Evolutionary conservation across 2,329 filamentous ascomycete genomes (phyloP).

Genomic region (Dothiorella sarmentorum): DNA sequence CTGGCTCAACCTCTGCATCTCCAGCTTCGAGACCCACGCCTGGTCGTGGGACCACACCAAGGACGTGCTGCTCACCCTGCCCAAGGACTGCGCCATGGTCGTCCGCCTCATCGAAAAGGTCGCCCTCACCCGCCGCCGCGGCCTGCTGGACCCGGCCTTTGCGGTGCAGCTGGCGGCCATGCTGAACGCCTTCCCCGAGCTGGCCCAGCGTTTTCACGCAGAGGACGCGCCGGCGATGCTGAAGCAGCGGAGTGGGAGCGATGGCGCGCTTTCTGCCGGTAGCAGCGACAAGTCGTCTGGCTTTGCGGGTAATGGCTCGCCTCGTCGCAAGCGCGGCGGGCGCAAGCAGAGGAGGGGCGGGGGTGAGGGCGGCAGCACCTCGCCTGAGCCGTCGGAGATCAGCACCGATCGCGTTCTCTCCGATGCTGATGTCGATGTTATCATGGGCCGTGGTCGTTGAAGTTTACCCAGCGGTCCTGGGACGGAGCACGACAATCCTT

Average conservation of each 20-base stretch:
- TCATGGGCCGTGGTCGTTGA: no score
- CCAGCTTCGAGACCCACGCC: background rate
- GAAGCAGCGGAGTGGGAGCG: background rate
- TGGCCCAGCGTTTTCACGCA: background rate
- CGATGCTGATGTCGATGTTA: no score
- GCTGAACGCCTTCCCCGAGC: background rate
- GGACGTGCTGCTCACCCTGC: background rate
- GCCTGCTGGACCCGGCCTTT: background rate
- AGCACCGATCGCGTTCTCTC: no score
- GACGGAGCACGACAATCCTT: no score
- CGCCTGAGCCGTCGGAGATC: no score
- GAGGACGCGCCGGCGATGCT: background rate
- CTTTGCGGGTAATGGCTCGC: background rate
- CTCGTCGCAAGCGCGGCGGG: no score
- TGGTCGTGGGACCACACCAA: background rate
- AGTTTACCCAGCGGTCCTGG: no score
- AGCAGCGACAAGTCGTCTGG: background rate
- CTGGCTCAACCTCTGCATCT: conserved; percentile 5
- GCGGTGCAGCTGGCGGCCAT: background rate
- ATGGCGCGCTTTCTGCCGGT: no score
- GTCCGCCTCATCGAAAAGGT: conserved; percentile 16
- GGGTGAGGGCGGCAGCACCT: no score
- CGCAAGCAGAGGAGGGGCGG: no score
- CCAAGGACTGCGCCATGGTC: conserved; percentile 2
- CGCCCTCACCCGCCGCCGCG: conserved; percentile 6